Evolutionary conservation across 331 rosid species (phyloP).

Genomic region (Telfairia occidentalis): DNA sequence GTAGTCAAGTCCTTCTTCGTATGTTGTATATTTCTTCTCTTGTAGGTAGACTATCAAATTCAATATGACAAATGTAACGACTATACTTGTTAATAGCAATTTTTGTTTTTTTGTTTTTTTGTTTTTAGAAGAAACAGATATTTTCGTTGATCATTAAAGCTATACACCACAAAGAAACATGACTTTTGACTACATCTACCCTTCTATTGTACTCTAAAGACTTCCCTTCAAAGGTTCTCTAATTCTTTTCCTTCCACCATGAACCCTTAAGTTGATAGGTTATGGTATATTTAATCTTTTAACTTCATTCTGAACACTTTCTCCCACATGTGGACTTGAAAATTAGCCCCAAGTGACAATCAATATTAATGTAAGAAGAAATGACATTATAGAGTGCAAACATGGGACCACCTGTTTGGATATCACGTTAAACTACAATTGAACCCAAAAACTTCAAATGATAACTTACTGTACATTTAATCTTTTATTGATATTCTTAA

Average conservation of each 20-base stretch:
- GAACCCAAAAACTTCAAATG: too few relatives aligned
- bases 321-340: too few relatives aligned
- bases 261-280: too few relatives aligned
- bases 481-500: too few relatives aligned
- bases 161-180: neutral
- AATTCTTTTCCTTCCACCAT: neutral
- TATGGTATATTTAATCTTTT: too few relatives aligned
- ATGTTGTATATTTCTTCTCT: neutral
- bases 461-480: too few relatives aligned
- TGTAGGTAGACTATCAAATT: neutral
- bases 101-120: neutral
- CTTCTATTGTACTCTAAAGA: neutral
- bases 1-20: neutral
- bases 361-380: too few relatives aligned
- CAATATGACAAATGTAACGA: neutral
- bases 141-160: neutral
- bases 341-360: too few relatives aligned
- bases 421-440: too few relatives aligned
- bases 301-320: too few relatives aligned
- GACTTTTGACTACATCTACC: neutral
- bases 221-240: neutral
- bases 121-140: neutral
- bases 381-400: too few relatives aligned
- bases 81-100: neutral
- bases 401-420: too few relatives aligned